Conservation (phyloP, 257 asterid species). For the Cruciata laevipes region DNA sequence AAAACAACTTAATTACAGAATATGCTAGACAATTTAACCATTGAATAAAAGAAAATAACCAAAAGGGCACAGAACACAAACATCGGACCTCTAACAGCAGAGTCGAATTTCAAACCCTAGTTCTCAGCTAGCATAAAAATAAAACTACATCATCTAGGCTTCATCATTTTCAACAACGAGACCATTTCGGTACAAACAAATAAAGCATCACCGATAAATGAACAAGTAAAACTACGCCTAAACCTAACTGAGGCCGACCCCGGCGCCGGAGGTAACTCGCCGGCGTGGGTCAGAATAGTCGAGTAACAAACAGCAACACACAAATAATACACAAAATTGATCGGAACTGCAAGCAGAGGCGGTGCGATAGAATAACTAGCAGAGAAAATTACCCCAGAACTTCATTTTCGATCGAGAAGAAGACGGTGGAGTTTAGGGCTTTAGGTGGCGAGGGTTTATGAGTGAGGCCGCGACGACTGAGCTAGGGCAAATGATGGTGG, state of each 20-base stretch:
- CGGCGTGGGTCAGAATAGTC: not conserved
- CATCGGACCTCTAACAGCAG: not conserved
- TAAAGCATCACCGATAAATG: not conserved
- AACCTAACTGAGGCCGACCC: not conserved
- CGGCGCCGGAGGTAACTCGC: not conserved
- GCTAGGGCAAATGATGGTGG: slow-evolving; percentile 8
- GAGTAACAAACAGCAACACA: not conserved
- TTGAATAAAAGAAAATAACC: no score
- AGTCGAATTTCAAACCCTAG: not conserved
- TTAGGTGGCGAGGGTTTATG: slow-evolving; percentile 23
- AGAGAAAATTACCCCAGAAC: slow-evolving; percentile 52
- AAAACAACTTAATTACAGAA: no score
- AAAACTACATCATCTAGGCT: no score
- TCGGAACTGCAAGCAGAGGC: not conserved
- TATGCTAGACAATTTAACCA: not conserved
- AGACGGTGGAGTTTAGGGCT: slow-evolving; percentile 13
- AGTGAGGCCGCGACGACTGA: not conserved
- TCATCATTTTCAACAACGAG: no score
- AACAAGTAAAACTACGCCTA: no score
- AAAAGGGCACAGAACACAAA: not conserved
- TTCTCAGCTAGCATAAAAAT: not conserved
- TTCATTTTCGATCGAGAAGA: slow-evolving; percentile 32
- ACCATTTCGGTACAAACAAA: not conserved
- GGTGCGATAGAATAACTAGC: not conserved
- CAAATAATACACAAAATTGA: not conserved